These are phyloP conservation scores for Thalassiosira hispida DNA, from an alignment of 352 stramenopile genomes.

Conservation along the genomic window DNA sequence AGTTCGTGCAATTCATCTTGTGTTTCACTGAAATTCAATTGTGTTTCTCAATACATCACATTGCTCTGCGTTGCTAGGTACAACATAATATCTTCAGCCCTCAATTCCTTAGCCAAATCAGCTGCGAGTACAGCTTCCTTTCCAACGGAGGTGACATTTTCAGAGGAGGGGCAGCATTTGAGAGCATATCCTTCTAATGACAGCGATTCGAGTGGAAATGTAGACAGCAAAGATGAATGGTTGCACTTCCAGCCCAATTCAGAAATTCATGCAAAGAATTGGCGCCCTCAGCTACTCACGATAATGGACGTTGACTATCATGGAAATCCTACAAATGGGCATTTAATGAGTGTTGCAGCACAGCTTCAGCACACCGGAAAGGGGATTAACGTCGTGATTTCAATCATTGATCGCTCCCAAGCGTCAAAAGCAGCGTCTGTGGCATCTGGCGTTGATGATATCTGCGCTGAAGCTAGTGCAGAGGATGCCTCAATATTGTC, in stretches of 20 bases:
- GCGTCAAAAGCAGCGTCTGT: slow-evolving; percentile 53
- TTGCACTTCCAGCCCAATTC: slow-evolving; percentile 33
- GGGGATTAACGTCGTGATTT: slow-evolving; percentile 45
- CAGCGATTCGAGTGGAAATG: slow-evolving; percentile 22
- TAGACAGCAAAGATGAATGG: slow-evolving; percentile 33
- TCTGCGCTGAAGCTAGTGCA: slow-evolving; percentile 27
- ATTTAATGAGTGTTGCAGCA: slow-evolving; percentile 70
- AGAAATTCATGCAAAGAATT: slow-evolving; percentile 85
- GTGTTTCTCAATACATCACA: neutral
- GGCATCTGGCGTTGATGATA: slow-evolving; percentile 23
- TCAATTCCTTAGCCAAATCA: slow-evolving; percentile 45
- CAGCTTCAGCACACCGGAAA: slow-evolving; percentile 84
- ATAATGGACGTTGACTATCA: slow-evolving; percentile 73
- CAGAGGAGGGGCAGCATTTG: slow-evolving; percentile 14
- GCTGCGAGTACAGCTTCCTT: slow-evolving; percentile 13
- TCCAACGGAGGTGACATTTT: slow-evolving; percentile 33
- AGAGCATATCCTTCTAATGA: slow-evolving; percentile 5
- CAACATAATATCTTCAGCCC: slow-evolving; percentile 38
- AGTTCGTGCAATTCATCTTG: no score
- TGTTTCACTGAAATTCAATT: no score
- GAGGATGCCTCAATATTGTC: slow-evolving; percentile 39
- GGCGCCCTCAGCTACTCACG: slow-evolving; percentile 79
- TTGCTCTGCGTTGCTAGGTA: slow-evolving; percentile 10
- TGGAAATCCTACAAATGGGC: slow-evolving; percentile 68
- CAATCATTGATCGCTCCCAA: slow-evolving; percentile 46